Evolutionary conservation across 2,329 filamentous ascomycete species (phyloP).

Genomic region (Botryosphaeria dothidea): DNA sequence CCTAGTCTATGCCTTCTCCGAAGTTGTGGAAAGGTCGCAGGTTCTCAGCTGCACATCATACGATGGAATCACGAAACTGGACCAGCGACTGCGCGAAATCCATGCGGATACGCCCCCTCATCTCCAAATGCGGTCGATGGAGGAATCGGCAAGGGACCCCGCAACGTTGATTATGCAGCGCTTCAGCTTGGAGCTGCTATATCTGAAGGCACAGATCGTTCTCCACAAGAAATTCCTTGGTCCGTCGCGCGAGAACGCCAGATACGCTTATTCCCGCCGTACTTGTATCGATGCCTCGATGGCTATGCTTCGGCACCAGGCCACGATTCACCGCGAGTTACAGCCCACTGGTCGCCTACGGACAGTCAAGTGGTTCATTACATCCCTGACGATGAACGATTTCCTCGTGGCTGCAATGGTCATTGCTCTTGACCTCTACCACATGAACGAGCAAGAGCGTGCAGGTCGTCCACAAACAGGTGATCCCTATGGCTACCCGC

Average conservation of each 20-base stretch:
- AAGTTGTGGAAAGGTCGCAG: slow-evolving; percentile 67
- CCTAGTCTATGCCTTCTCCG: slow-evolving; percentile 68
- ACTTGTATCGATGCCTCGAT: slow-evolving; percentile 85
- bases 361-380: slow-evolving; percentile 76
- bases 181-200: slow-evolving; percentile 80
- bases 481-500: slow-evolving; percentile 47
- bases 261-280: slow-evolving; percentile 81
- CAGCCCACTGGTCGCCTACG: slow-evolving; percentile 70
- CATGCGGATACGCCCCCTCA: slow-evolving; percentile 74
- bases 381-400: slow-evolving; percentile 77
- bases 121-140: slow-evolving; percentile 72
- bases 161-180: slow-evolving; percentile 73
- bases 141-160: slow-evolving; percentile 72
- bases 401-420: slow-evolving; percentile 86
- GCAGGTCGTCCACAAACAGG: slow-evolving; percentile 35
- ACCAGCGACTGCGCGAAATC: slow-evolving; percentile 57
- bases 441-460: slow-evolving; percentile 54
- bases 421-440: slow-evolving; percentile 78
- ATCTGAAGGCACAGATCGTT: slow-evolving; percentile 84
- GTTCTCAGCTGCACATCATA: slow-evolving; percentile 63
- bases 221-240: slow-evolving; percentile 85
- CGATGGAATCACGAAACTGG: slow-evolving; percentile 62
- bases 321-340: slow-evolving; percentile 73
- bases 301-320: slow-evolving; percentile 76
- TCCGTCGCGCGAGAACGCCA: slow-evolving; percentile 73